These are phyloP conservation scores for Wallacemonas collosoma DNA, from an alignment of 208 protist genomes.

Conservation along the genomic window DNA sequence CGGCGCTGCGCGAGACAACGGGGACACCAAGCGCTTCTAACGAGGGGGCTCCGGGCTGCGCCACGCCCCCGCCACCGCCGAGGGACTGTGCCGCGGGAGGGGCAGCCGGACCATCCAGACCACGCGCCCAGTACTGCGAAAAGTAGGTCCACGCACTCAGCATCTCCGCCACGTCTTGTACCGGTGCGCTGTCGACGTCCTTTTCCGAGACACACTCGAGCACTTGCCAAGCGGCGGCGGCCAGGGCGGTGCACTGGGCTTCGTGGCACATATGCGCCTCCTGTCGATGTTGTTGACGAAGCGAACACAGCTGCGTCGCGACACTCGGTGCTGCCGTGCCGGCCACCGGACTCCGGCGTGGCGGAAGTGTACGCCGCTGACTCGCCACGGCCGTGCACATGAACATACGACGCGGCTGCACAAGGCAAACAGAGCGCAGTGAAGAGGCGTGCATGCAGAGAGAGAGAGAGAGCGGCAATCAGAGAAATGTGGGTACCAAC, in stretches of 20 bases:
- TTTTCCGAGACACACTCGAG: slow-evolving; percentile 44
- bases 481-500: too few relatives aligned
- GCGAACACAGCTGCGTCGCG: slow-evolving; percentile 3
- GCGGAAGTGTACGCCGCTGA: not conserved
- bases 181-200: slow-evolving; percentile 33
- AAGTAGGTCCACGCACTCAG: slow-evolving; percentile 70
- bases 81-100: slow-evolving; percentile 1
- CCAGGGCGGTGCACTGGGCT: slow-evolving; percentile 19
- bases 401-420: not conserved
- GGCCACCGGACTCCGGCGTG: not conserved
- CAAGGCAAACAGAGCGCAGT: not conserved
- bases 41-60: not conserved
- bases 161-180: slow-evolving; percentile 51
- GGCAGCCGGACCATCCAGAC: slow-evolving; percentile 50
- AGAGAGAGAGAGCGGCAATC: too few relatives aligned
- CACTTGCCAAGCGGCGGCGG: slow-evolving; percentile 54
- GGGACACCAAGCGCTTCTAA: slow-evolving; percentile 19
- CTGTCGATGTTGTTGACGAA: not conserved
- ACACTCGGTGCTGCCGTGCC: not conserved
- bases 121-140: slow-evolving; percentile 50
- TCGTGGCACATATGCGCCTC: not conserved
- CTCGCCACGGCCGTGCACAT: not conserved
- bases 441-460: too few relatives aligned
- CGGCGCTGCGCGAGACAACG: slow-evolving; percentile 21
- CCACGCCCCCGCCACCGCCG: not conserved